Conservation (phyloP, 345 rosid species). For the Aquilaria sinensis region DNA sequence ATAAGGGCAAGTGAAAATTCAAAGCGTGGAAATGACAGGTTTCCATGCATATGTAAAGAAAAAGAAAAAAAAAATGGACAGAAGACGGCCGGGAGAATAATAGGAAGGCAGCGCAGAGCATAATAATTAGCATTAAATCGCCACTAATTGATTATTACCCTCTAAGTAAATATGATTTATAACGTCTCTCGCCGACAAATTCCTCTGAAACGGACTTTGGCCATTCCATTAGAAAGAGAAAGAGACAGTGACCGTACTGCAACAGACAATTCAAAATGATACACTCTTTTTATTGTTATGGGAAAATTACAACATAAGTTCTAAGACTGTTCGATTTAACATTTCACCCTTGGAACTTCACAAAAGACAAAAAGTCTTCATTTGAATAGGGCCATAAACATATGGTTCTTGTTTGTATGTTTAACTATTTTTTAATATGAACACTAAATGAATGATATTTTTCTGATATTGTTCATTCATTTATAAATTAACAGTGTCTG, state of each 20-base stretch:
- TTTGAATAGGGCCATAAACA: no score
- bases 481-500: no score
- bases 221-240: slow-evolving; percentile 8
- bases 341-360: no score
- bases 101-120: not conserved
- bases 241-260: slow-evolving; percentile 8
- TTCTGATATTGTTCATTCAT: no score
- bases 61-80: slow-evolving; percentile 11
- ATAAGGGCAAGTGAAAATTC: slow-evolving; percentile 8
- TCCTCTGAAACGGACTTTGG: slow-evolving; percentile 35
- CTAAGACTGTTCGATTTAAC: no score
- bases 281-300: no score
- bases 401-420: no score
- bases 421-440: no score
- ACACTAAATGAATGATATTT: no score
- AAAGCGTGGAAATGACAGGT: slow-evolving; percentile 26
- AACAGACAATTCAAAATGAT: no score
- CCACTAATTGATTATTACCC: slow-evolving; percentile 16
- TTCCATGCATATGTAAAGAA: slow-evolving; percentile 20
- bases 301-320: no score
- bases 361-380: no score
- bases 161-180: slow-evolving; percentile 25
- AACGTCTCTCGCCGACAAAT: slow-evolving; percentile 75
- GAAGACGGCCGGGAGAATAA: slow-evolving; percentile 14
- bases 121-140: slow-evolving; percentile 14